Evolutionary conservation across 495 filamentous ascomycete genomes (phyloP), one percentile per base, ranked within the genome.

Genomic region (Venustampulla echinocandica): DNA sequence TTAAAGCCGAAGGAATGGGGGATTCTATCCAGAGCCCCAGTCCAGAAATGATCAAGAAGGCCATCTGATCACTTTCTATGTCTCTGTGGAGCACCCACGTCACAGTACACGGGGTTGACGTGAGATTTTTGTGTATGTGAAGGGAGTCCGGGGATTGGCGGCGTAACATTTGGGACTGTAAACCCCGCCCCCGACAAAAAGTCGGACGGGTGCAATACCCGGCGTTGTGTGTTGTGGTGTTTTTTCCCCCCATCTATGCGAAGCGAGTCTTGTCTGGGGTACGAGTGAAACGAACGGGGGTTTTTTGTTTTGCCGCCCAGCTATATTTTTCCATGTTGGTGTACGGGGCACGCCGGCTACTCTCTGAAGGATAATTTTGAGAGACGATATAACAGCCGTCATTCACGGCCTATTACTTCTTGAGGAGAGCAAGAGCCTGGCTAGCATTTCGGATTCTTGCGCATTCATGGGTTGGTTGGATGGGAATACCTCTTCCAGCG

Each of bases 11-110:
- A 24, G 42, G 46, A 4, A 47, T 53, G 54, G 53, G 50, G 24
- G 55, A 58, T 46, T 58, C 55, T 13, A 46, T 42, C 17, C 49
- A 55, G 15, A 52, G 53, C 18, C 41, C 40, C 21, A 54, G 53
- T 38, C 56, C 56, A 5, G 50, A 53, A 33, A 50, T 50, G 27
- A 51, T 47, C 27, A 59, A 59, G 47, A 59, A 59, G 25, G 56
- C 54, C 34, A 35, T 56, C 27, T 54, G 47, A 55, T 47, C 7
- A 34, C 15, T n/a, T n/a, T 15, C 15, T 10, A 17, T 18, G 27
- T n/a, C 10, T 37, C 14, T 20, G 18, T 22, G 25, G 14, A 27
- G 28, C 1, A 39, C 30, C 27, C 39, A 27, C 25, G 23, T 42
- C 32, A 30, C 33, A 35, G 39, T 37, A 50, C 28, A 50, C 23